Evolutionary conservation across 2,329 filamentous ascomycete species (phyloP), one percentile per base, ranked within the genome.

Genomic region (Botrytis galanthina): DNA sequence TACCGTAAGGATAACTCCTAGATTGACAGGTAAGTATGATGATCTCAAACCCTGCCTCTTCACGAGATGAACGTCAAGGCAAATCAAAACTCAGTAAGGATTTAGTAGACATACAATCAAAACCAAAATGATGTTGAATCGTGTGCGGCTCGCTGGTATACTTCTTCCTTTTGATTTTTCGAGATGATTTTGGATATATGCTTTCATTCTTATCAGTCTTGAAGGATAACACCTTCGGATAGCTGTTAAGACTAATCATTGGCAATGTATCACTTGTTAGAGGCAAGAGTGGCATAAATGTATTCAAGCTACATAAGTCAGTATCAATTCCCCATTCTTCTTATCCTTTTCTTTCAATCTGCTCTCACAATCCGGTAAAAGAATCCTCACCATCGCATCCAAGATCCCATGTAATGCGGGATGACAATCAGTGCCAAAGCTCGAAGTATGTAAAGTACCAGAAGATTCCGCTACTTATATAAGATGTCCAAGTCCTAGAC

Each of bases 281-380:
- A 44, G 44, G 29, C 42, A 63, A 44, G 57, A n/a, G 20, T 32
- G 22, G 8, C 79, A 62, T 8, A 66, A 79, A 62, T 70, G 87
- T 85, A 76, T 90, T 89, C 29, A 90, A 79, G 74, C 89, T 89
- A 78, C 88, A 89, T 2, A 90, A 80, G 79, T 90, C 87, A 0
- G 87, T 87, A 6, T 79, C 80, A 1, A 89, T 79, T 10, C 82
- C 82, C 8, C 0, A 75, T 61, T 75, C 72, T 44, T 77, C 72
- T 16, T 64, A 76, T 6, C 78, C 74, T 2, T 76, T 0, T 82
- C 82, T 1, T 66, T 4, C 8, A 29, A 61, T 20, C 48, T 66
- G 26, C 46, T 39, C 26, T 37, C 46, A 54, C 69, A 37, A 64
- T 73, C 74, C 6, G 5, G 76, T 32, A 61, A 63, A 0, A 90